phyloP scores from a whole-genome alignment of 75 land plant genomes.

The Selaginella tamariscina region DNA sequence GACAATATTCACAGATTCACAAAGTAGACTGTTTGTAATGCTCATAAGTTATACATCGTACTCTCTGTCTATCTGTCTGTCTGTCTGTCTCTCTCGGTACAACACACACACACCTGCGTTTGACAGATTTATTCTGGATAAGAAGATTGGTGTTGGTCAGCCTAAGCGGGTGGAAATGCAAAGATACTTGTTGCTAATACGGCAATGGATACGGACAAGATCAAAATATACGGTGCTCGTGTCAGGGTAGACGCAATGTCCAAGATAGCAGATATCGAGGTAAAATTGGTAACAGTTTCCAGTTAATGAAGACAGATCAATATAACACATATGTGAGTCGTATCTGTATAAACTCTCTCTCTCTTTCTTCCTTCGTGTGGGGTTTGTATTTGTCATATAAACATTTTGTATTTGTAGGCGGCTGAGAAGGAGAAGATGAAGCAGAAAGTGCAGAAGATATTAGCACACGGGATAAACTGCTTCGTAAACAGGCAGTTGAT shows the following conservation, averaged over 20 bases:
- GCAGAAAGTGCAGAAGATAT: conserved; percentile 77
- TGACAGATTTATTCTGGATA: conserved; percentile 89
- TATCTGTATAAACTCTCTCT: too few species aligned
- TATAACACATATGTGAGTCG: too few species aligned
- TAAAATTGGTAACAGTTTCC: too few species aligned
- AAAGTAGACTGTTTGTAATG: too few species aligned
- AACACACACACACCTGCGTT: too few species aligned
- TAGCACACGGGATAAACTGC: conserved; percentile 93
- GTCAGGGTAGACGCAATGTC: conserved; percentile 97
- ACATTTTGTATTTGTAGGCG: too few species aligned
- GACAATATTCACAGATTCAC: too few species aligned
- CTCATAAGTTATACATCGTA: too few species aligned
- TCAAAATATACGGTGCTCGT: conserved; percentile 97
- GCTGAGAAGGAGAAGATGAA: conserved; percentile 94
- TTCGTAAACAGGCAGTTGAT: conserved; percentile 90
- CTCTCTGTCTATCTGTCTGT: background rate
- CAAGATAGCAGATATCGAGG: conserved; percentile 81
- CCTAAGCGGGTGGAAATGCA: conserved; percentile 96
- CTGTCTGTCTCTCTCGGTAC: too few species aligned
- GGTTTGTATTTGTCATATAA: too few species aligned
- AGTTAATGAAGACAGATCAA: too few species aligned
- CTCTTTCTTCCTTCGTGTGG: too few species aligned
- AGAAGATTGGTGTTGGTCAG: conserved; percentile 95
- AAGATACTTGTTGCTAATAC: conserved; percentile 95
- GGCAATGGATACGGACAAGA: conserved; percentile 97